Evolutionary conservation across 345 rosid species (phyloP), one percentile per base, ranked within the genome.

Genomic region (Cardamine chenopodiifolia): DNA sequence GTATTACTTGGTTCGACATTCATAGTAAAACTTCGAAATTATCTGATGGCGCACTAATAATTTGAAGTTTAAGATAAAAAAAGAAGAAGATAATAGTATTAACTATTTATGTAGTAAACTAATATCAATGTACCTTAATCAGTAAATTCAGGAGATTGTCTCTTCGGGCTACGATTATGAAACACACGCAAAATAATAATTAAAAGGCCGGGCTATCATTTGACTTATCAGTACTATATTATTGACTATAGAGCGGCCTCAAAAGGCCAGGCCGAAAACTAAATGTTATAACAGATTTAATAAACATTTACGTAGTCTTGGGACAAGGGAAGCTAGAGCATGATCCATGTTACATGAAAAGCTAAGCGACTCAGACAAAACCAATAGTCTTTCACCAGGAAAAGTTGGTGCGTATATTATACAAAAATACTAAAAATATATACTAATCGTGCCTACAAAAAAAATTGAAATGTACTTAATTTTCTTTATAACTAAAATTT

Each of bases 131-230:
- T 73, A 44, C 66, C 56, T 65, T 42, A 64, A 45, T 31, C 11
- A 12, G 39, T 17, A 74, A 55, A 56, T 65, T 44, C 72, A 74
- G 72, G 78, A 66, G 78, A 66, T 64, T 65, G 50, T 55, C 52
- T 47, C 56, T 20, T 66, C 61, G 52, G 42, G 32, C 73, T 59
- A 53, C 22, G 40, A 48, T 65, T 17, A 65, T 55, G 61, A 75
- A 67, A 39, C 61, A 75, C 42, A 58, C 23, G 11, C 1, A 48
- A 48, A 18, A 14, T 48, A 50, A 19, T 64, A 44, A 49, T 57
- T 48, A 20, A 22, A 52, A 29, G 5, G 11, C 3, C 22, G 37
- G 62, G 42, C 48, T 37, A 75, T 11, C 28, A 32, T 75, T 68
- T 50, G 31, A 66, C 23, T 56, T 22, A 73, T 63, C 15, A 34